These are phyloP conservation scores for Hydrangea macrophylla DNA, from an alignment of 148 eudicot species.

Conservation along the genomic window DNA sequence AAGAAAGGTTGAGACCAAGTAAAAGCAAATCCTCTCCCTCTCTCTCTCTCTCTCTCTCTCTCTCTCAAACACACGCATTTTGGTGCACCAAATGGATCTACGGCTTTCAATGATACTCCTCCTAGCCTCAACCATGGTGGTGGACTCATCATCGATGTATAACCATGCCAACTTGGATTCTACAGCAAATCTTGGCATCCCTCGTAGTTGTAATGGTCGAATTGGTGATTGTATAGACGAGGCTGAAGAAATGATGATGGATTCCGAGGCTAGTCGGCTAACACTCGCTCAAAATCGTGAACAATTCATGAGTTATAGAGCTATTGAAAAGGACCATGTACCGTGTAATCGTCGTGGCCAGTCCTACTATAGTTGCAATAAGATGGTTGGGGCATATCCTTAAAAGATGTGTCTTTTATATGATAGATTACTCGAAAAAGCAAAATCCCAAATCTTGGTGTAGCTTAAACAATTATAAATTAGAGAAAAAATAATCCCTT, in stretches of 20 bases:
- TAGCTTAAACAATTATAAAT: neutral
- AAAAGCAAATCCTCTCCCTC: neutral
- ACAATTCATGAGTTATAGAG: neutral
- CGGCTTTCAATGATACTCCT: neutral
- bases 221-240: neutral
- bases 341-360: neutral
- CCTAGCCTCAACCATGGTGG: neutral
- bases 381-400: neutral
- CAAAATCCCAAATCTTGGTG: neutral
- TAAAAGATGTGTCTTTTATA: neutral
- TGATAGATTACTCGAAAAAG: neutral
- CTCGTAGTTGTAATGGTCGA: neutral
- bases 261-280: constrained; percentile 2
- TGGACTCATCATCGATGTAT: too few species aligned
- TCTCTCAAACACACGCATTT: too few species aligned
- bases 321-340: neutral
- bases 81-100: neutral
- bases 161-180: constrained; percentile 2
- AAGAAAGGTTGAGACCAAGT: neutral
- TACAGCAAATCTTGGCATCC: too few species aligned
- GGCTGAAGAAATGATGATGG: constrained; percentile 4
- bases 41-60: neutral
- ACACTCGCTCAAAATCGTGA: neutral
- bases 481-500: neutral
- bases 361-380: neutral